phyloP scores from a whole-genome alignment of 2,329 filamentous ascomycete genomes.

The Diaporthe sp. region DNA sequence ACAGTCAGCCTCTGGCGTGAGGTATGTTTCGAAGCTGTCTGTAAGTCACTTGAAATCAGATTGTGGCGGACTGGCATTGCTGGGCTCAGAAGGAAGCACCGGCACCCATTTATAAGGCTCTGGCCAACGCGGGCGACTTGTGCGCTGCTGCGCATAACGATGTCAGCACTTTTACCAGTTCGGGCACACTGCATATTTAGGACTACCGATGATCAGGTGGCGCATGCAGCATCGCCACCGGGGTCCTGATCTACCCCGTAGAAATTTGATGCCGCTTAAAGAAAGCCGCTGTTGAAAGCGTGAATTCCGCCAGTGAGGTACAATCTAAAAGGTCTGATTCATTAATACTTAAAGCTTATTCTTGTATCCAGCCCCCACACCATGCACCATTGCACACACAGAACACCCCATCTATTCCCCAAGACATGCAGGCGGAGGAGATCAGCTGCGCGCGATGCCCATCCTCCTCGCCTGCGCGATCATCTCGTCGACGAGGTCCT shows the following conservation, averaged over 20 bases:
- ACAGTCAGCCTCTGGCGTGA: no score
- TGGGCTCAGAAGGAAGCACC: no score
- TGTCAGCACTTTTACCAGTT: not conserved
- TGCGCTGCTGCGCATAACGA: not conserved
- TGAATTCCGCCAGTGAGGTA: no score
- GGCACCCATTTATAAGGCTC: no score
- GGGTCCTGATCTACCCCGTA: no score
- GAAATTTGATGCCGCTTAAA: not conserved
- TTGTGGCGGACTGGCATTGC: no score
- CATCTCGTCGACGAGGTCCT: conserved; percentile 49
- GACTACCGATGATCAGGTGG: no score
- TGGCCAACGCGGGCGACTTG: not conserved
- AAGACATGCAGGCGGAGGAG: not conserved
- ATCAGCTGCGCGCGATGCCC: conserved; percentile 32
- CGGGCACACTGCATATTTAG: not conserved
- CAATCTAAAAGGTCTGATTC: not conserved
- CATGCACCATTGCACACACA: not conserved
- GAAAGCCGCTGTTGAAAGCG: not conserved
- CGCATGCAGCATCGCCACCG: not conserved
- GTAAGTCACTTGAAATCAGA: no score
- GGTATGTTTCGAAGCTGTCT: no score
- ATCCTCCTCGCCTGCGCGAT: conserved; percentile 45
- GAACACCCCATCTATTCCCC: not conserved
- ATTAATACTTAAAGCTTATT: not conserved
- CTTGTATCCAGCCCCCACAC: not conserved